phyloP scores from a whole-genome alignment of 805 yeast species.

The Pichia nakasei region DNA sequence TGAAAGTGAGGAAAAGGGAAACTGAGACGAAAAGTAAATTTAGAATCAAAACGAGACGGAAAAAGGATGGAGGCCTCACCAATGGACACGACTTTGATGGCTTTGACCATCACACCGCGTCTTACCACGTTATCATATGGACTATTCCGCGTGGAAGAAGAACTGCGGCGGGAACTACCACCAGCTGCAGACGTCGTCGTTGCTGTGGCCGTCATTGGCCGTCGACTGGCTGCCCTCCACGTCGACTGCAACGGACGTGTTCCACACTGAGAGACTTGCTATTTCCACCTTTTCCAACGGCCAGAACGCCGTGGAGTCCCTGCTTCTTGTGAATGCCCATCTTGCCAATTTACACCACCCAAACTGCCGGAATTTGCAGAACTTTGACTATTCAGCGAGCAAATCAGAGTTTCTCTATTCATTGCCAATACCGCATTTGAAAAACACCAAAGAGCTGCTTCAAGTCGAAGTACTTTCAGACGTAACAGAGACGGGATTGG shows the following conservation, averaged over 20 bases:
- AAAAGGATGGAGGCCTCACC: no score
- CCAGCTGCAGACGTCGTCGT: conserved; percentile 39
- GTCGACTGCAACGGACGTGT: no score
- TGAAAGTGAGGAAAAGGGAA: no score
- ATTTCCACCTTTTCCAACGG: conserved; percentile 61
- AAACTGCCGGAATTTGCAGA: conserved; percentile 4
- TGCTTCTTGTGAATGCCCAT: conserved; percentile 11
- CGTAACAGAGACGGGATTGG: no score
- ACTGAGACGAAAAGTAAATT: no score
- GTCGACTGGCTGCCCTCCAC: conserved; percentile 49
- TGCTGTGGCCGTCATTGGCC: conserved; percentile 58
- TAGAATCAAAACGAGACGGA: no score
- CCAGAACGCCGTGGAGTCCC: conserved; percentile 23
- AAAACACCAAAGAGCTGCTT: conserved; percentile 2
- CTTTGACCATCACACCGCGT: no score
- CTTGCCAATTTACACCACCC: neutral
- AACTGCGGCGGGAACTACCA: conserved; percentile 50
- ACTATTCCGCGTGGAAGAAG: conserved; percentile 43
- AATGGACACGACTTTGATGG: no score
- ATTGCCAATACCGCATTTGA: conserved; percentile 8
- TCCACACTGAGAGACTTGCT: conserved; percentile 34
- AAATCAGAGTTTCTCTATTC: conserved; percentile 25
- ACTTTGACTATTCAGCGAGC: conserved; percentile 29
- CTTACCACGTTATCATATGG: no score
- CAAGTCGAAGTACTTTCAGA: neutral